Base-by-base conservation (phyloP, 1,284 basidiomycete genomes). In the Leccinum glutinopallens region DNA sequence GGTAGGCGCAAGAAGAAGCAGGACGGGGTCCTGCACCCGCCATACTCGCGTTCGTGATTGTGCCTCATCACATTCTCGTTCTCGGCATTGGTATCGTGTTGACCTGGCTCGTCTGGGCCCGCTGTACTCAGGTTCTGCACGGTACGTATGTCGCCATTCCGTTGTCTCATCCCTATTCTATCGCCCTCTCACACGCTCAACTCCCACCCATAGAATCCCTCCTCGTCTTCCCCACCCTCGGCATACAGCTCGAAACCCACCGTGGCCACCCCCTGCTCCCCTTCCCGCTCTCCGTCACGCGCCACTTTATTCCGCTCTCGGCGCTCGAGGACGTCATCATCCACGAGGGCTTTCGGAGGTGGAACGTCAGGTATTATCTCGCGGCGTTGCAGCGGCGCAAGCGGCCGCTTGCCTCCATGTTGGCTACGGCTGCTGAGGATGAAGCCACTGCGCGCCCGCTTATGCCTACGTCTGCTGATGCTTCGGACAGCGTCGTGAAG, bases 351-450 rank as follows among this genome's bases (percentile, higher is more conserved):
- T 75, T 92, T 17, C 80, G 76, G 9, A 77, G 88, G 60, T 93
- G 90, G 90, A 79, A 89, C 70, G 81, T 92, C 17, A 82, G 85
- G 15, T 90, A 85, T 70, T 92, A 91, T 71, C 76, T 92, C 10
- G 86, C 82, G 4, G 81, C 81, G 17, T 71, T 91, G 25, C 76
- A 78, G 19, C 70, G 75, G 12, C 39, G 29, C 13, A 62, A 25
- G 33, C 7, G 35, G 8, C 29, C 10, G 25, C 54, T 56, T n/a
- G 54, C 32, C 9, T 9, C 3, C 29, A 17, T 1, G 25, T 32
- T 41, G 22, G 25, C 13, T 35, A 17, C 17, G 5, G 54, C 17
- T 5, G 54, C 17, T 13, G 17, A 43, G 41, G 41, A 43, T 43
- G 39, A 41, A 41, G 15, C 15, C 15, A 41, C 17, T 8, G 39